phyloP scores from a whole-genome alignment of 257 asterid genomes.

The Fraxinus quadrangulata region DNA sequence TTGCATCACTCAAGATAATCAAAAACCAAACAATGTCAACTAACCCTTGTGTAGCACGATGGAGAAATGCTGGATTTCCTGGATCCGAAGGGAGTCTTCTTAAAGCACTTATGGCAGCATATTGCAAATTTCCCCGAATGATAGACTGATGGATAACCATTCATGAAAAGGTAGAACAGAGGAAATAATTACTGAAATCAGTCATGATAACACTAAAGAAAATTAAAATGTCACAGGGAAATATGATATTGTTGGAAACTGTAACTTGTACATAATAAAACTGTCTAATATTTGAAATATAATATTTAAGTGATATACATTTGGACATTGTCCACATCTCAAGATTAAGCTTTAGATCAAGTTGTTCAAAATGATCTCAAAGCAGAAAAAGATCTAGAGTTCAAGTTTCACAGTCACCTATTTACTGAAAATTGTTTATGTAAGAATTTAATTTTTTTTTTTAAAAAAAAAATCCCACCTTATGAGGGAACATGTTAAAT shows the following conservation, averaged over 20 bases:
- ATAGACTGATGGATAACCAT: constrained; percentile 63
- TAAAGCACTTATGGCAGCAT: constrained; percentile 95
- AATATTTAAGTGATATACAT: too few relatives aligned
- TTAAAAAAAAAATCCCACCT: too few relatives aligned
- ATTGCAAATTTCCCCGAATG: constrained; percentile 95
- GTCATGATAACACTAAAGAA: constrained; percentile 12
- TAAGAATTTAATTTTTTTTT: too few relatives aligned
- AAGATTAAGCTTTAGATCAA: too few relatives aligned
- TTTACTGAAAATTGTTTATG: too few relatives aligned
- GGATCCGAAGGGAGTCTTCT: constrained; percentile 99
- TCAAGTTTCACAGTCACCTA: too few relatives aligned
- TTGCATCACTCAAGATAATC: constrained; percentile 11
- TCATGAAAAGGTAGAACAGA: constrained; percentile 32
- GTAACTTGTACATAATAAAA: too few relatives aligned
- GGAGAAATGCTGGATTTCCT: constrained; percentile 91
- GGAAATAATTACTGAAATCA: constrained; percentile 18
- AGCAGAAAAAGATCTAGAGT: too few relatives aligned
- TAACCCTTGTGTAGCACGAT: constrained; percentile 97
- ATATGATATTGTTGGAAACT: not conserved
- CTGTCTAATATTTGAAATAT: too few relatives aligned
- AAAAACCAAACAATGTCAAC: constrained; percentile 31
- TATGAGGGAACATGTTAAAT: too few relatives aligned
- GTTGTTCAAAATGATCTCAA: too few relatives aligned
- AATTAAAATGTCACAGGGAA: constrained; percentile 11
- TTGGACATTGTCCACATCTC: too few relatives aligned